Base-by-base conservation (phyloP, 2,329 filamentous ascomycete species). In the Kalmusia sp. region DNA sequence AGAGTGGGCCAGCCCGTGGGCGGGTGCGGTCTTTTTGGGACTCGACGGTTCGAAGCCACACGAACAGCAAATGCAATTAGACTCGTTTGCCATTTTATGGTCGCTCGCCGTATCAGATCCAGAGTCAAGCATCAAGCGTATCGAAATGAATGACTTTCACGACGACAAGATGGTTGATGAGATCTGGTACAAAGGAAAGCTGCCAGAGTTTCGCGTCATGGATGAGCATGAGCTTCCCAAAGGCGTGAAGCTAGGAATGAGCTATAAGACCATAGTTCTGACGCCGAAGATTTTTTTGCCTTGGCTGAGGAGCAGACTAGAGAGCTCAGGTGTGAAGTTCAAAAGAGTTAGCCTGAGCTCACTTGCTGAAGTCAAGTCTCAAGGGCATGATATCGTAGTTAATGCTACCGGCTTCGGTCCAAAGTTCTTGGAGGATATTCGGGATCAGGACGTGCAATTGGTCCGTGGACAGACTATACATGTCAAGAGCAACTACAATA, bases 1-100 rank as follows among this genome's bases (percentile, higher is more conserved):
- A 1, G 57, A 60, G n/a, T 74, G 70, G 69, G 64, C 68, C 1
- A 72, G 68, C 45, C 71, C 69, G 5, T 73, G 65, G 64, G 72
- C 72, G 0, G 71, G 71, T n/a, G 71, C 65, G 7, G 59, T 59
- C 35, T 72, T 62, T 52, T 55, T 73, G 6, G 62, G 65, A 5
- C 57, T 67, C 25, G 45, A 55, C 38, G 31, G 38, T 6, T 61
- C 59, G 3, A 43, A 34, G 1, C 54, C 57, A 3, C 19, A 11
- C 12, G 65, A 69, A 35, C 56, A 66, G 40, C 51, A 59, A 49
- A 71, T 73, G 64, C 71, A 73, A 49, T 52, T 40, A 19, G 61
- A 48, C 21, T 41, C 56, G 3, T 56, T 57, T 15, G 49, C 56
- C 15, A 39, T 51, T 21, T 47, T 59, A 17, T 52, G 50, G 46